phyloP scores from a whole-genome alignment of 2,329 filamentous ascomycete genomes.

The Botrytis hyacinthi region DNA sequence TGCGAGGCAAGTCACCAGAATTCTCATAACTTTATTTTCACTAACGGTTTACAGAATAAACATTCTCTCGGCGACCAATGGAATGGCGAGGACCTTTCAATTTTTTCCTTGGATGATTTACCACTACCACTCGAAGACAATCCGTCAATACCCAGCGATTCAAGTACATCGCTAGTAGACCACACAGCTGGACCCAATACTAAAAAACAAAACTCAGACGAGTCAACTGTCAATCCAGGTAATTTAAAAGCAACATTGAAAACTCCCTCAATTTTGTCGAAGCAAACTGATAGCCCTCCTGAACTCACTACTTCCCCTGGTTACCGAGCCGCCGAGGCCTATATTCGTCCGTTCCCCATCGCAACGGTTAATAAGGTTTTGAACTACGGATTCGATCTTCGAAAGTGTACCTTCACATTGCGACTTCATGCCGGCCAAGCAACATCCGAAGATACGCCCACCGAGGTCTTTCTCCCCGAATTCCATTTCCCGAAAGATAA shows the following conservation, averaged over 20 bases:
- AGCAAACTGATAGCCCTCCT: conserved; percentile 51
- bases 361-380: conserved; percentile 68
- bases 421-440: conserved; percentile 60
- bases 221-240: conserved; percentile 63
- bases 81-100: conserved; percentile 96
- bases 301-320: conserved; percentile 65
- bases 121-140: conserved; percentile 53
- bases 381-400: conserved; percentile 78
- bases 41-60: conserved; percentile 59
- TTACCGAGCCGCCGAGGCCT: conserved; percentile 88
- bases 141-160: conserved; percentile 47
- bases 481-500: conserved; percentile 83
- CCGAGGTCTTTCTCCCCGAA: conserved; percentile 81
- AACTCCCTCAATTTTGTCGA: conserved; percentile 63
- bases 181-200: conserved; percentile 41
- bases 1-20: conserved; percentile 53
- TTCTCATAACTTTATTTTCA: conserved; percentile 10
- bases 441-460: conserved; percentile 65
- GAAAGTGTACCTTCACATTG: conserved; percentile 73
- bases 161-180: conserved; percentile 46
- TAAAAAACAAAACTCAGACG: conserved; percentile 49
- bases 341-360: conserved; percentile 80
- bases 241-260: conserved; percentile 75
- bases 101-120: conserved; percentile 81
- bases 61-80: conserved; percentile 90